Base-by-base conservation (phyloP, 345 rosid genomes). In the Nephelium lappaceum region DNA sequence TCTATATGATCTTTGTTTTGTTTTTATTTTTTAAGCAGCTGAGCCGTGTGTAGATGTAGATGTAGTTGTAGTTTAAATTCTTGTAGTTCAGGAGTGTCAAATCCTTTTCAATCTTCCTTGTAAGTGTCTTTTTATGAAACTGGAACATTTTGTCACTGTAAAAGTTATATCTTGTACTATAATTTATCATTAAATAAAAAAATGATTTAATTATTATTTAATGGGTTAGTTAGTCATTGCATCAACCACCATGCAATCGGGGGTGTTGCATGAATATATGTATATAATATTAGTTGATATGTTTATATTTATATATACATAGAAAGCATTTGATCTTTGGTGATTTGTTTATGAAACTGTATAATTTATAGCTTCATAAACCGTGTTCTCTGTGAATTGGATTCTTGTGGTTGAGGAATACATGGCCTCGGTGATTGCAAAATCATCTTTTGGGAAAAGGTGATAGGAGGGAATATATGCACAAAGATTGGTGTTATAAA, bases 391-490 rank as follows among this genome's bases (percentile, higher is more conserved):
- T 72, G 70, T 84, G 86, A 78, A 85, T 84, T 80, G 18, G 90
- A 91, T 90, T 90, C 92, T 86, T 89, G 75, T 67, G 73, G 72
- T 70, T 64, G 67, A 77, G 77, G 71, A 67, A 79, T 78, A 72
- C 69, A 70, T 82, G 81, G 81, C 80, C 83, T 87, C 43, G 82
- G 69, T 75, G 82, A 81, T 75, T 76, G 68, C 83, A 78, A 85
- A 84, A 78, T 74, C 66, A 36, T 67, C 82, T 86, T 92, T 91
- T 81, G 81, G 76, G 81, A 77, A 89, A 91, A 85, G 87, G 73
- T 72, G 79, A 81, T 76, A 78, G 73, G 80, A 78, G 86, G 85
- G 91, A 91, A 86, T 87, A 89, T 86, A 85, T 91, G 89, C 91
- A 77, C 73, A 25, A 73, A 83, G 75, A 80, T 83, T 64, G 81